These are phyloP conservation scores for Gloeophyllum trabeum DNA, from an alignment of 768 basidiomycete species.

Conservation along the genomic window DNA sequence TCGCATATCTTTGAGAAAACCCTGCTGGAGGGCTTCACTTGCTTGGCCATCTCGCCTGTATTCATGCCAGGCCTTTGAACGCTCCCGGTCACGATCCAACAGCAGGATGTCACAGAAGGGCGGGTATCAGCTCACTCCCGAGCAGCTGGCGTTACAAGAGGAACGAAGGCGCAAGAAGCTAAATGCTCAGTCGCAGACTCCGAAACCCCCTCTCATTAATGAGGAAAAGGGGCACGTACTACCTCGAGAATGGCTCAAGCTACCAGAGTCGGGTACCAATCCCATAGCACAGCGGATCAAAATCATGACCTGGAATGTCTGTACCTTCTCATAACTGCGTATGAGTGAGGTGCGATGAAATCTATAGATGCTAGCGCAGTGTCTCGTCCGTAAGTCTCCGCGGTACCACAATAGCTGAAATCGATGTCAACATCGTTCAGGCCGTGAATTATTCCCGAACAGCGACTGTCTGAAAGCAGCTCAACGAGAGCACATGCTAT, in stretches of 20 bases:
- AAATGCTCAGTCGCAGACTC: conserved; percentile 26
- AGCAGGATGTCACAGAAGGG: too few species aligned
- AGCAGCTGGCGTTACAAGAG: conserved; percentile 36
- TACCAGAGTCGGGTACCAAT: conserved; percentile 6
- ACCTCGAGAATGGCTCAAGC: conserved; percentile 25
- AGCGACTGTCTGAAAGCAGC: conserved; percentile 73
- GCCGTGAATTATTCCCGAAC: conserved; percentile 74
- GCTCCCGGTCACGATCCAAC: too few species aligned
- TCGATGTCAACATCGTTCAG: conserved; percentile 21
- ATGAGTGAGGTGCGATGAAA: conserved; percentile 8
- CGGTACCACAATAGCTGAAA: background rate
- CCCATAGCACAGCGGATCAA: conserved; percentile 23
- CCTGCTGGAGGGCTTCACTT: too few species aligned
- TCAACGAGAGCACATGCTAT: conserved; percentile 67
- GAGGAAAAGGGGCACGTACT: conserved; percentile 15
- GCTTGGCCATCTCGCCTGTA: too few species aligned
- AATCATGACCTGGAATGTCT: conserved; percentile 78
- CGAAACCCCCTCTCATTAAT: background rate
- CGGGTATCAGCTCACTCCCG: conserved; percentile 24
- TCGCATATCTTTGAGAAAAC: too few species aligned
- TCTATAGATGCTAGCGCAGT: conserved; percentile 62
- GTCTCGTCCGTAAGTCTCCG: conserved; percentile 57
- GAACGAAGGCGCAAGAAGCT: conserved; percentile 25
- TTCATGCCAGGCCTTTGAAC: too few species aligned
- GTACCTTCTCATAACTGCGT: conserved; percentile 19